phyloP scores from a whole-genome alignment of 768 basidiomycete species.

The Russula sp. region DNA sequence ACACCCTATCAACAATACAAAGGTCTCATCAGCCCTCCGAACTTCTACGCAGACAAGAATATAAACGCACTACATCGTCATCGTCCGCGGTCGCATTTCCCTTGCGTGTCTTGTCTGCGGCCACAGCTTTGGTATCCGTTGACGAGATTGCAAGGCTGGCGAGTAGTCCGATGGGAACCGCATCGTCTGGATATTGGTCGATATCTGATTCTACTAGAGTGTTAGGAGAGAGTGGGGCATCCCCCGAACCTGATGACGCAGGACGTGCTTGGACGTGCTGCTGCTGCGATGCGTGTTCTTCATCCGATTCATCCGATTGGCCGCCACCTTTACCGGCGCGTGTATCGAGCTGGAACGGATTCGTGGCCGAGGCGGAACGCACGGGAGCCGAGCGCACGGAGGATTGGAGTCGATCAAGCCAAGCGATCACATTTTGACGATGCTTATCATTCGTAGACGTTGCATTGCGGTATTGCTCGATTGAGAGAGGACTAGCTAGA shows the following conservation, averaged over 20 bases:
- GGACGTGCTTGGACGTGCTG: slow-evolving; percentile 3
- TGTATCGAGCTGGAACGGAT: slow-evolving; percentile 40
- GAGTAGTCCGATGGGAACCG: slow-evolving; percentile 72
- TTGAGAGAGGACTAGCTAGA: slow-evolving; percentile 71
- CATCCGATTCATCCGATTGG: slow-evolving; percentile 35
- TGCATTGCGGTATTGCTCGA: slow-evolving; percentile 74
- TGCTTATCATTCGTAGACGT: slow-evolving; percentile 71
- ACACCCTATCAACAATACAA: slow-evolving; percentile 52
- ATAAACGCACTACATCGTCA: slow-evolving; percentile 29
- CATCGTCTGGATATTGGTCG: slow-evolving; percentile 48
- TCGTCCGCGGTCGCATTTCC: slow-evolving; percentile 35
- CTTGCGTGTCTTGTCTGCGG: slow-evolving; percentile 20
- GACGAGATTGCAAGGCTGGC: slow-evolving; percentile 66
- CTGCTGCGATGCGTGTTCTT: slow-evolving; percentile 6
- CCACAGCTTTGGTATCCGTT: slow-evolving; percentile 39
- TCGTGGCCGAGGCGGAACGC: slow-evolving; percentile 40
- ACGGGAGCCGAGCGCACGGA: slow-evolving; percentile 51
- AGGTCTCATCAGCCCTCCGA: neutral
- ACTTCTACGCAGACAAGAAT: slow-evolving; percentile 32
- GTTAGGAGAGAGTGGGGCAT: slow-evolving; percentile 29
- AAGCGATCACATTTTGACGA: slow-evolving; percentile 63
- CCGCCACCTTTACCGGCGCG: slow-evolving; percentile 34
- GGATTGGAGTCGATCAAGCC: slow-evolving; percentile 68
- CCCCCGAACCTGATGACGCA: slow-evolving; percentile 22
- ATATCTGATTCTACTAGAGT: slow-evolving; percentile 35